Base-by-base conservation (phyloP, 768 basidiomycete species). In the Macrocybe gigantea region DNA sequence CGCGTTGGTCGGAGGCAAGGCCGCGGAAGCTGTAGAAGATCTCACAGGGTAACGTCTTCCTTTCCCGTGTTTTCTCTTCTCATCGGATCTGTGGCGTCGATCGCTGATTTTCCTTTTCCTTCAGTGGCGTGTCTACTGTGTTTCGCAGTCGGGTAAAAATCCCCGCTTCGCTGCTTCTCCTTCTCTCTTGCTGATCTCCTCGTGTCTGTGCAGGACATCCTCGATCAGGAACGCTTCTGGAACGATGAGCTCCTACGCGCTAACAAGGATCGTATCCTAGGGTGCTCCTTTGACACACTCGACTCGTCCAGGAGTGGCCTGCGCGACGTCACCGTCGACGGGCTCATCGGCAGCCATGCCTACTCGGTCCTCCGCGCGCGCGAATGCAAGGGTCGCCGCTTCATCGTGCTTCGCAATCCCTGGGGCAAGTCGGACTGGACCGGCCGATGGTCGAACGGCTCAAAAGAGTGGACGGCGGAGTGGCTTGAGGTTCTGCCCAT, bases 1-100 rank as follows among this genome's bases (percentile, higher is more conserved):
- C 4, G 60, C 67, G 36, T 49, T 75, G 33, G 56, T 56, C 10
- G 64, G 62, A 2, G 70, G 72, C 1, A 60, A 60, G 40, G 62
- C 70, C 13, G 67, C 63, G 35, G 77, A 80, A 49, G 79, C 73
- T 0, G 68, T 79, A 9, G 78, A 80, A 55, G 78, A 80, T 59
- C 58, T 82, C 45, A 79, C 78, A 15, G 78, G 79, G 77, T 78
- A 22, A 22, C 22, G 22, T 22, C 4, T 22, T 22, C 22, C 22
- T 22, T 22, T 22, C 22, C 4, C 4, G 22, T 22, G 22, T 22
- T 22, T 22, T 22, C 22, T 22, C 22, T 22, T 22, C 22, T 22
- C 22, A 22, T 4, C 22, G 22, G 22, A 22, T 22, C 22, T 22
- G 22, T 22, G 22, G 22, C 22, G 22, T 22, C 22, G 22, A 22